Evolutionary conservation across 768 basidiomycete species (phyloP), one percentile per base, ranked within the genome.

Genomic region (Serpula lacrymans): DNA sequence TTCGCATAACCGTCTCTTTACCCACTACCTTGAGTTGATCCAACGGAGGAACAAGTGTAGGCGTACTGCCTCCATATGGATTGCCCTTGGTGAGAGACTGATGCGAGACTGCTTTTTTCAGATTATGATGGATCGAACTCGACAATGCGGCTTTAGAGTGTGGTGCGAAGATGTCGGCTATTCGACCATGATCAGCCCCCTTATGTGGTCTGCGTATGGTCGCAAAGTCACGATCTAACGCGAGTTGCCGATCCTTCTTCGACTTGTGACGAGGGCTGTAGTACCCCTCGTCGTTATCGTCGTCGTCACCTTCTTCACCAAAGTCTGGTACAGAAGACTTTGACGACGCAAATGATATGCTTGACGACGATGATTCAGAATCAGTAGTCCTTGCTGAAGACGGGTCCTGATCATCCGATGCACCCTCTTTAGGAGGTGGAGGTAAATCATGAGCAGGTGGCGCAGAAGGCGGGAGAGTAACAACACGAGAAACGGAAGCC

Each of bases 91-190:
- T 57, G 27, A 83, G 62, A 37, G 74, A 78, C 48, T 77, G 73
- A 42, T 82, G 77, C 10, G 82, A 84, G 14, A 72, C 41, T 4
- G 73, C 71, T 50, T 79, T 81, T 57, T 72, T 81, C 26, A 51
- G 26, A 12, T 17, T 22, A 13, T 43, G 41, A 76, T 56, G 11
- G 63, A 4, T 65, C 23, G 60, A 65, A 17, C 63, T 51, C 11
- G 62, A 50, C 51, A 37, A 53, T 48, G 39, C 25, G 17, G 47
- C 22, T 13, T 40, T 13, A 1, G 46, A 23, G 14, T 20, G 23
- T 21, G 20, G 42, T 11, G 17, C 16, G 30, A 41, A 35, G 20
- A 37, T 43, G 18, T 47, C 42, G 21, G 37, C 37, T 31, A 36
- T 29, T 5, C 32, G 24, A 35, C 16, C 18, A n/a, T 33, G 42